Evolutionary conservation across 495 filamentous ascomycete genomes (phyloP).

Genomic region (Trichoderma erinaceum): DNA sequence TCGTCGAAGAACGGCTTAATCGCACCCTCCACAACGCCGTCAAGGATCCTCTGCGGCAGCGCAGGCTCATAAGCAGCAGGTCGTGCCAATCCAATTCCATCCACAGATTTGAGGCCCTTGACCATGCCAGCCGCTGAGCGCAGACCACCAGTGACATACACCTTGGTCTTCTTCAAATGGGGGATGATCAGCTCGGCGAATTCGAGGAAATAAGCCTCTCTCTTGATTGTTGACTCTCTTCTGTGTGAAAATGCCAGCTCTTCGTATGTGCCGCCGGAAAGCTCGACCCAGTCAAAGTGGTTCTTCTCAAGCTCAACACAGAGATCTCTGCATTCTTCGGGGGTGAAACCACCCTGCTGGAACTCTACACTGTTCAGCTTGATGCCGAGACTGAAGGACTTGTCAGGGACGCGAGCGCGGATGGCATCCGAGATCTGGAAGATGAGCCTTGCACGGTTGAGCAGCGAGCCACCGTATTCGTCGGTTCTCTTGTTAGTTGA

Average conservation of each 20-base stretch:
- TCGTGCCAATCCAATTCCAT: conserved; percentile 53
- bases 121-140: conserved; percentile 57
- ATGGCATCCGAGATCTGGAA: conserved; percentile 48
- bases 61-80: conserved; percentile 47
- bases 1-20: conserved; percentile 29
- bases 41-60: conserved; percentile 45
- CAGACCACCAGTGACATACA: conserved; percentile 59
- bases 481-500: conserved; percentile 57
- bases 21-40: conserved; percentile 38
- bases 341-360: conserved; percentile 49
- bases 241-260: conserved; percentile 46
- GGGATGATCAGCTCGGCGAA: conserved; percentile 56
- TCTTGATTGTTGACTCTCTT: conserved; percentile 47
- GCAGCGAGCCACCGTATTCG: conserved; percentile 53
- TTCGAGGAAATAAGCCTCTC: conserved; percentile 62
- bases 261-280: conserved; percentile 60
- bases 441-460: conserved; percentile 52
- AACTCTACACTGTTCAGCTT: conserved; percentile 68
- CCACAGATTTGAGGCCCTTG: conserved; percentile 47
- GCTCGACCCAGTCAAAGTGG: conserved; percentile 58
- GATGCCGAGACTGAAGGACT: conserved; percentile 53
- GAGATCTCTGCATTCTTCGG: conserved; percentile 50
- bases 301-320: conserved; percentile 49
- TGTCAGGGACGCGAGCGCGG: conserved; percentile 34
- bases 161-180: conserved; percentile 46